Conservation (phyloP, 768 basidiomycete genomes). For the Mycena vulgaris region DNA sequence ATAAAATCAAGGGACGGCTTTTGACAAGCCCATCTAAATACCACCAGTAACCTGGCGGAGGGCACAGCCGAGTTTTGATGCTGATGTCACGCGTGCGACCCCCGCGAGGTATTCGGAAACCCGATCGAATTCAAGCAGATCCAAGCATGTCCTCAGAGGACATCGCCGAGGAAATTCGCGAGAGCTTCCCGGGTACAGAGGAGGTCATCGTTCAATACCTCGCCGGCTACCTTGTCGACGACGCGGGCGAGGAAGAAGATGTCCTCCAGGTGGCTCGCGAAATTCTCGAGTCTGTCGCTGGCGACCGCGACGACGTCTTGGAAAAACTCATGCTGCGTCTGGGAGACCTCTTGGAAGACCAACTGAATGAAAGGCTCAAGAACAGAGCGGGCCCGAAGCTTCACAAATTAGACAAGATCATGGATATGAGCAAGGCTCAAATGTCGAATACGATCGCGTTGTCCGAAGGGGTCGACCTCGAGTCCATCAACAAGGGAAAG, state of each 20-base stretch:
- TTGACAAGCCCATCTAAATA: conserved; percentile 17
- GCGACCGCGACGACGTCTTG: conserved; percentile 69
- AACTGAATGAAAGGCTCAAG: conserved; percentile 70
- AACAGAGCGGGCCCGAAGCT: conserved; percentile 76
- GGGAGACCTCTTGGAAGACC: conserved; percentile 74
- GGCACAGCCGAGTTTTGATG: conserved; percentile 19
- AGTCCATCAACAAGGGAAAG: conserved; percentile 96
- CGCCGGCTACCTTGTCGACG: conserved; percentile 90
- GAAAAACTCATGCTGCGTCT: conserved; percentile 79
- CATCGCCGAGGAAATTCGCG: conserved; percentile 85
- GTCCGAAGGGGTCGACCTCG: conserved; percentile 88
- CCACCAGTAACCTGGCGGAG: conserved; percentile 17
- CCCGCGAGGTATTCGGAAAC: background rate
- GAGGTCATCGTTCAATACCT: conserved; percentile 91
- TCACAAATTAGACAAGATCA: conserved; percentile 86
- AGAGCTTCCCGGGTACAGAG: conserved; percentile 81
- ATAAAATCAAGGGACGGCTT: conserved; percentile 27
- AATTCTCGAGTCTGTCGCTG: conserved; percentile 84
- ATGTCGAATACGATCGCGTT: conserved; percentile 87
- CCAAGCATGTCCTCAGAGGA: conserved; percentile 76
- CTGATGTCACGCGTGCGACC: background rate
- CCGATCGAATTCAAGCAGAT: background rate
- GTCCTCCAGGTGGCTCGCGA: conserved; percentile 82
- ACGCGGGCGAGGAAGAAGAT: conserved; percentile 91
- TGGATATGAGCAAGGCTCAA: conserved; percentile 89